Base-by-base conservation (phyloP, 208 protist genomes). In the Endotrypanum monterogeii region DNA sequence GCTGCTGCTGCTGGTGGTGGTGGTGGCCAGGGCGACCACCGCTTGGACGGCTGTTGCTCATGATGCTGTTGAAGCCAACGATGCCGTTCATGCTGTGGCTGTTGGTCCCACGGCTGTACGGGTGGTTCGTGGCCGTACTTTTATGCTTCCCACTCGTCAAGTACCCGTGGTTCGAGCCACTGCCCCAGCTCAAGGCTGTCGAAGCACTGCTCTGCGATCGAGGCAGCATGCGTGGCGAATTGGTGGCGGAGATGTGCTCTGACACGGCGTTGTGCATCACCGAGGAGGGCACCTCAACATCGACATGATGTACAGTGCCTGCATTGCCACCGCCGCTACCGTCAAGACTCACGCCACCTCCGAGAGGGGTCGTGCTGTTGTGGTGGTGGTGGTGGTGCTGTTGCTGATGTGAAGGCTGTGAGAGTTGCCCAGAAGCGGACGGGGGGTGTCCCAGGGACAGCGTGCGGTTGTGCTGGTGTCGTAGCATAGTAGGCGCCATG, bases 361-460 rank as follows among this genome's bases (percentile, higher is more conserved):
- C 50, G 25, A 70, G 51, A 16, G 50, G 56, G 3, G 7, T 70
- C 16, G 66, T 70, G 9, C n/a, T 23, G 2, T 35, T 4, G 5
- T 76, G 71, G 16, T 76, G 71, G 39, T 63, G 56, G 39, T 76
- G 71, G 25, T 54, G 63, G 44, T 52, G 63, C 11, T 68, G 63
- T 11, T 68, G 63, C 1, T 67, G 61, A 67, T 32, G 61, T 11
- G 35, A 41, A 25, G 25, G 61, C 39, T 68, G 63, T 46, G 37
- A 23, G 37, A n/a, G 12, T 12, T 68, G 63, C 46, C 63, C 63
- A 37, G 63, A 54, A 28, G 51, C 28, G 63, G 25, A 35, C 44
- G 63, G 35, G 23, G 41, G 25, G 30, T 54, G 63, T 5, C 14
- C 25, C 44, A 54, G 63, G 25, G 28, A 16, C 23, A 39, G 37